Evolutionary conservation across 148 eudicot species (phyloP), one percentile per base, ranked within the genome.

Genomic region (Rhododendron vialii): DNA sequence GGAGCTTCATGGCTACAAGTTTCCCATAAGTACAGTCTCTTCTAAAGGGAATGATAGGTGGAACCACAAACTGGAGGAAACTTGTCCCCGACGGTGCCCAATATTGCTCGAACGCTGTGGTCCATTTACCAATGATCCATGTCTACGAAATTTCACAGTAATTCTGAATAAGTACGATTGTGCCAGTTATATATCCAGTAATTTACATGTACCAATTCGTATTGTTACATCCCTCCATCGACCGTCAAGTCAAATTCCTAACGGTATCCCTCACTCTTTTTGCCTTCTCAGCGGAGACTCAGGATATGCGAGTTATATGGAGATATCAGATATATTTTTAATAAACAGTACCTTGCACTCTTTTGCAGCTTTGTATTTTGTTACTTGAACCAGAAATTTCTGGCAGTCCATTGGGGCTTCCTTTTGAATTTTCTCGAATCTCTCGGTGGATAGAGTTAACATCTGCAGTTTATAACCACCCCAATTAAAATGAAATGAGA

Each of bases 71-170:
- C 86, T 92, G 93, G 84, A 90, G 88, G 86, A 92, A 92, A 85
- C 85, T 91, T 11, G 93, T 92, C 35, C 92, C 93, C 22, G 88
- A 81, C 12, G 92, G 91, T 17, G 93, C 93, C 83, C 90, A 90
- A 33, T 47, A 87, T 74, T 92, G 93, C 81, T 90, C 90, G 33
- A 87, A 28, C 1, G 91, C 92, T 14, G 92, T 92, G 22, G 87
- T 78, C 93, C 93, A 92, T 88, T 90, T 92, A 26, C 92, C 93
- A 14, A 92, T 30, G 61, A 92, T 90, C 93, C 93, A 92, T 43
- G 90, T 92, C 93, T 92, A 41, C 57, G 38, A 82, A 77, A 48
- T 88, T 36, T 59, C 35, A 63, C 7, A 75, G 26, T 30, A 50
- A 2, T 2, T 79, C 8, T 61, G 11, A 7, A 4, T 84, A 30